Percentiles rank a stretch among this genome's conserved stretches.
Evolutionary conservation across 192 early-diverging fungal species (phyloP).

Genomic region (Mortierella claussenii): DNA sequence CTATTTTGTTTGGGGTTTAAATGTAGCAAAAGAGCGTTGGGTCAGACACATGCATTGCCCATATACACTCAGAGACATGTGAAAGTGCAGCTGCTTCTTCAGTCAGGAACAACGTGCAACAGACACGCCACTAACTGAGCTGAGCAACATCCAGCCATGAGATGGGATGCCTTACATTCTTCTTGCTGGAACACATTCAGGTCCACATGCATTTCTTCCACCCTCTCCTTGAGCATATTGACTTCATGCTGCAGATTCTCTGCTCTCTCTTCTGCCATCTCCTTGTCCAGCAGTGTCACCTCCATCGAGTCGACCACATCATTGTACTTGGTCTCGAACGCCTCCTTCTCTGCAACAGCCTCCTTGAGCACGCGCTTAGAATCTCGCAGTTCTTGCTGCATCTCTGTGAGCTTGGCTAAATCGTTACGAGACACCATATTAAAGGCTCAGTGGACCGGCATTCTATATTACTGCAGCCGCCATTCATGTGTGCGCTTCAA

Average conservation of each 20-base stretch:
- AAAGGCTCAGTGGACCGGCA: too few relatives aligned
- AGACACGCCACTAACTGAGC: too few relatives aligned
- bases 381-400: conserved; percentile 80
- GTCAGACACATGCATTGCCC: conserved; percentile 1
- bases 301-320: conserved; percentile 86
- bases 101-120: conserved; percentile 11
- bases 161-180: too few relatives aligned
- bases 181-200: conserved; percentile 76
- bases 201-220: conserved; percentile 80
- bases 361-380: conserved; percentile 68
- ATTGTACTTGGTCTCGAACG: conserved; percentile 71
- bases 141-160: too few relatives aligned
- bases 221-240: conserved; percentile 76
- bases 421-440: too few relatives aligned
- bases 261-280: conserved; percentile 89
- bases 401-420: conserved; percentile 72
- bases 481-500: too few relatives aligned
- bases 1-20: conserved; percentile 33
- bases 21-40: too few relatives aligned
- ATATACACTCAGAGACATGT: too few relatives aligned
- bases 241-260: conserved; percentile 82
- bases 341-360: conserved; percentile 67
- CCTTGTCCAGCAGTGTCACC: conserved; percentile 89
- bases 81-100: too few relatives aligned
- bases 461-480: too few relatives aligned